Evolutionary conservation across 148 eudicot genomes (phyloP).

Genomic region (Beta vulgaris): DNA sequence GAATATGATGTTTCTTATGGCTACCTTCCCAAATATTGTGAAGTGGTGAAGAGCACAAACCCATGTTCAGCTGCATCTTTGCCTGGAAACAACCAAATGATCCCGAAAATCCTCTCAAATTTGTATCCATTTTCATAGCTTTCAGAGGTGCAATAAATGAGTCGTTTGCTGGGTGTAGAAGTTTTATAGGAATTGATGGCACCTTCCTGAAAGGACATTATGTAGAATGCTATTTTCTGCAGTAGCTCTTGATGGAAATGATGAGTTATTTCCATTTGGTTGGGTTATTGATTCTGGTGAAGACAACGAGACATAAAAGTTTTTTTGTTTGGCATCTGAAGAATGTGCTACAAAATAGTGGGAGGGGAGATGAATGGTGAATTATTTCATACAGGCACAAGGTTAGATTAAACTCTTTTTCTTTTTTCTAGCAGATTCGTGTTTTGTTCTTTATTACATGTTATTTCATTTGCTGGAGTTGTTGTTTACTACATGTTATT

Average conservation of each 20-base stretch:
- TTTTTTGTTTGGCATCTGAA: not conserved
- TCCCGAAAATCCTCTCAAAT: not conserved
- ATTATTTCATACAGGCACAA: not conserved
- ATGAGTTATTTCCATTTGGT: too few relatives aligned
- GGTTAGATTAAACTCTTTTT: not conserved
- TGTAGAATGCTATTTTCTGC: not conserved
- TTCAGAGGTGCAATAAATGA: not conserved
- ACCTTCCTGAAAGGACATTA: not conserved
- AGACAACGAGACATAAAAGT: not conserved
- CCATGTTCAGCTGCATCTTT: not conserved
- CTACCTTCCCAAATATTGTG: not conserved
- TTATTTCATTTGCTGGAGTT: too few relatives aligned
- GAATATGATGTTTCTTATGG: not conserved
- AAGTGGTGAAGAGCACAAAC: not conserved
- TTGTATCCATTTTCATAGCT: not conserved
- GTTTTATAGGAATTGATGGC: not conserved
- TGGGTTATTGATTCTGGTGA: not conserved
- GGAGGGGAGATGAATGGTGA: not conserved
- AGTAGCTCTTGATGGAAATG: too few relatives aligned
- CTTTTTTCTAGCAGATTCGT: too few relatives aligned
- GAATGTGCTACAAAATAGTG: not conserved
- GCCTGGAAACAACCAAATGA: not conserved
- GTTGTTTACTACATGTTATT: too few relatives aligned
- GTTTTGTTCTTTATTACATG: too few relatives aligned
- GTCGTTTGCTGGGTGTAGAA: not conserved